phyloP scores from a whole-genome alignment of 1,284 basidiomycete genomes.

The Stereum hirsutum region DNA sequence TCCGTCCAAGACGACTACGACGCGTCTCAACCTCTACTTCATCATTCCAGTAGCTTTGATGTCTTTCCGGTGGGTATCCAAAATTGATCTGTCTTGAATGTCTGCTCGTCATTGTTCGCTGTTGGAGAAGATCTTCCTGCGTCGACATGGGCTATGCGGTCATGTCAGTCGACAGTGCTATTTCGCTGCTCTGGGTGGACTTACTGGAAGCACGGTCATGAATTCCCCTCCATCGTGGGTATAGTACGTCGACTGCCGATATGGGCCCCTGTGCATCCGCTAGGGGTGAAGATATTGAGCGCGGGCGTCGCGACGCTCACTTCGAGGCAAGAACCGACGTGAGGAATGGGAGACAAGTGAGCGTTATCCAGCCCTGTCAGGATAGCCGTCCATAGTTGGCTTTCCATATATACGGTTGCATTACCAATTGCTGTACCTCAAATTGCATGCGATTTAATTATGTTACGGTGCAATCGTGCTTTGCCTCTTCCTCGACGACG shows the following conservation, averaged over 20 bases:
- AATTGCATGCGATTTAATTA: too few relatives aligned
- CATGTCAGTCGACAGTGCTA: slow-evolving; percentile 3
- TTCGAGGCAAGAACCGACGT: neutral
- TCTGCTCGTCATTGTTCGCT: slow-evolving; percentile 14
- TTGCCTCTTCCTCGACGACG: too few relatives aligned
- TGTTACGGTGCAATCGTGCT: too few relatives aligned
- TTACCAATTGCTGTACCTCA: too few relatives aligned
- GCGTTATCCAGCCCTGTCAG: too few relatives aligned
- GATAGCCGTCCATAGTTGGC: too few relatives aligned
- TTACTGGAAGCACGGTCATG: slow-evolving; percentile 19
- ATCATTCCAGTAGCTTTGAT: slow-evolving; percentile 2
- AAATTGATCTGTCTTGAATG: slow-evolving; percentile 6
- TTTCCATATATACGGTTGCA: neutral
- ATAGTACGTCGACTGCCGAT: slow-evolving; percentile 15
- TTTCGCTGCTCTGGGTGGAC: slow-evolving; percentile 1
- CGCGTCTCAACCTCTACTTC: too few relatives aligned
- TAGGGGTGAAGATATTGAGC: neutral
- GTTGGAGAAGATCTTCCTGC: slow-evolving; percentile 21
- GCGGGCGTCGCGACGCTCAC: neutral
- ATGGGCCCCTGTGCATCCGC: slow-evolving; percentile 13
- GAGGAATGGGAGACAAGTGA: too few relatives aligned
- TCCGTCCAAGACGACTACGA: slow-evolving; percentile 1
- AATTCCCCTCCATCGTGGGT: slow-evolving; percentile 15
- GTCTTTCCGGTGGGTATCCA: slow-evolving; percentile 4
- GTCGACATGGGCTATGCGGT: slow-evolving; percentile 19